phyloP scores from a whole-genome alignment of 108 stramenopile genomes.

The Discostella stelligeroides region DNA sequence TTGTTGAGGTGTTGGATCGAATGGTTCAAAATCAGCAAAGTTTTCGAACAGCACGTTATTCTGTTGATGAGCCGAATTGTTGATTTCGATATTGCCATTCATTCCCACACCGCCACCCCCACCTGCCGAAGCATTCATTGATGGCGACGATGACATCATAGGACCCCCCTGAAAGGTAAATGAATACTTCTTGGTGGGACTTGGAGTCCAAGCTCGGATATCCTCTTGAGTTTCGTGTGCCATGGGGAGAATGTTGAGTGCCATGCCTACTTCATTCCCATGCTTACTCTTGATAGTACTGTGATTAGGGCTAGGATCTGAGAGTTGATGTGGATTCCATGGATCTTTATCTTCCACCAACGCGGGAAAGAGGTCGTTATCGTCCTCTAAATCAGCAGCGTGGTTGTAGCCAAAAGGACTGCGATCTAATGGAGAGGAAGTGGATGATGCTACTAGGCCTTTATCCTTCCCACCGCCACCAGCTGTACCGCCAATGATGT shows the following conservation, averaged over 20 bases:
- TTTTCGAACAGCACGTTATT: slow-evolving; percentile 37
- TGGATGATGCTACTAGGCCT: slow-evolving; percentile 13
- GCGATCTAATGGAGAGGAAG: slow-evolving; percentile 31
- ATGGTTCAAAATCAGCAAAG: slow-evolving; percentile 60
- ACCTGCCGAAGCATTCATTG: slow-evolving; percentile 1
- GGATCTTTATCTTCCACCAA: slow-evolving; percentile 63
- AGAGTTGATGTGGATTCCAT: too few species aligned
- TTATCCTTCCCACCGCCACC: neutral
- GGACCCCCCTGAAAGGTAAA: slow-evolving; percentile 35
- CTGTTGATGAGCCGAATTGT: slow-evolving; percentile 4
- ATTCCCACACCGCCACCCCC: slow-evolving; percentile 1
- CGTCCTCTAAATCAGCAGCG: slow-evolving; percentile 47
- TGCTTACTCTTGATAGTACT: too few species aligned
- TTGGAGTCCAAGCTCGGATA: slow-evolving; percentile 60
- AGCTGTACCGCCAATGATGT: slow-evolving; percentile 2
- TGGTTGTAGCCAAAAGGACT: slow-evolving; percentile 31
- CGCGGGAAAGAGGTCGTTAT: slow-evolving; percentile 58
- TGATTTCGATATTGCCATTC: slow-evolving; percentile 2
- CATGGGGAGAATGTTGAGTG: slow-evolving; percentile 23
- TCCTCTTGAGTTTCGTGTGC: slow-evolving; percentile 56
- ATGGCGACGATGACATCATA: slow-evolving; percentile 1
- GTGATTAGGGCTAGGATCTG: too few species aligned
- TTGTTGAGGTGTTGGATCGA: slow-evolving; percentile 20
- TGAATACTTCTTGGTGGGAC: slow-evolving; percentile 46
- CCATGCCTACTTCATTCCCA: too few species aligned